Evolutionary conservation across 306 rosid genomes (phyloP).

Genomic region (Corylus heterophylla): DNA sequence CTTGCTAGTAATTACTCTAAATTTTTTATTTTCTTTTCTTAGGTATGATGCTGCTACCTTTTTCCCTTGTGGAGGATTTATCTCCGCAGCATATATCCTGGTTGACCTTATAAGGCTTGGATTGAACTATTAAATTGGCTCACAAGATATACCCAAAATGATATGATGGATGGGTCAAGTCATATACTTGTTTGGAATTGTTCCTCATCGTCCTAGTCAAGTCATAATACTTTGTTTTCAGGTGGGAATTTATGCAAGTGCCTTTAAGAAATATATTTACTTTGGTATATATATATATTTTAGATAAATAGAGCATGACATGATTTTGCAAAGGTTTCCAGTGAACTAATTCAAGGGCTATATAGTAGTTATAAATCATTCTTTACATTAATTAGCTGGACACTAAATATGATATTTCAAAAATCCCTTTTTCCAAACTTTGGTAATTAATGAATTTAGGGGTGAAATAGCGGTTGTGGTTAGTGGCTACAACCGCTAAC

Average conservation of each 20-base stretch:
- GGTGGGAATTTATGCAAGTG: slow-evolving; percentile 46
- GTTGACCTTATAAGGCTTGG: not conserved
- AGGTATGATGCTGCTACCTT: slow-evolving; percentile 91
- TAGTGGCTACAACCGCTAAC: too few species aligned
- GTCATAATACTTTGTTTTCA: slow-evolving; percentile 92
- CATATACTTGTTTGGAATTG: not conserved
- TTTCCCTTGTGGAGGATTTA: slow-evolving; percentile 11
- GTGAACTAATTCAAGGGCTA: not conserved
- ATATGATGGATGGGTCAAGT: not conserved
- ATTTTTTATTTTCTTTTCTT: slow-evolving; percentile 28
- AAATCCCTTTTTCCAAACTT: not conserved
- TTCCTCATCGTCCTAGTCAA: not conserved
- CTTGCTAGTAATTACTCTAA: not conserved
- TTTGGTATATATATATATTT: not conserved
- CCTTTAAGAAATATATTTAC: slow-evolving; percentile 12
- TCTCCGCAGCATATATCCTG: not conserved
- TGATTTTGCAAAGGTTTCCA: not conserved
- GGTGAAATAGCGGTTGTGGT: too few species aligned
- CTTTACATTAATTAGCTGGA: not conserved
- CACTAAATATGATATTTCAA: not conserved
- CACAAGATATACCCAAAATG: not conserved
- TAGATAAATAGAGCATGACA: not conserved
- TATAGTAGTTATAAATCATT: not conserved
- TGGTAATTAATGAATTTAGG: too few species aligned
- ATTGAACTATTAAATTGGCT: not conserved